Conservation (phyloP, 169 alveolate species). For the Plasmodium chabaudi region DNA sequence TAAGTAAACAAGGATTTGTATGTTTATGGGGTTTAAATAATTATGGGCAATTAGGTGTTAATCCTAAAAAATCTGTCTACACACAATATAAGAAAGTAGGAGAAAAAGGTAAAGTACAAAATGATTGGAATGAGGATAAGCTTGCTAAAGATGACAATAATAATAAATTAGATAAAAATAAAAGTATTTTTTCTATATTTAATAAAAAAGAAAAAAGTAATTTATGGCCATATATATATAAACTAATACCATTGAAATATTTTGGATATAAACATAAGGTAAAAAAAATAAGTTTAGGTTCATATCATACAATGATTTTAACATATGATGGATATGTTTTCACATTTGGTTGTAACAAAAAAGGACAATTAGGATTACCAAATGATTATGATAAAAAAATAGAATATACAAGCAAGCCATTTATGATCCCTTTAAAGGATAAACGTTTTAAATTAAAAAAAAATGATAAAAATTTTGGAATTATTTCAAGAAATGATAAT, state of each 20-base stretch:
- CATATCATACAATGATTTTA: constrained; percentile 45
- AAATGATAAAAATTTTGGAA: not conserved
- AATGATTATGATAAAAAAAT: constrained; percentile 34
- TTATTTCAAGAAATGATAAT: constrained; percentile 1
- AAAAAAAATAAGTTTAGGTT: constrained; percentile 52
- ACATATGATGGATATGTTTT: constrained; percentile 52
- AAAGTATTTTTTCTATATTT: not conserved
- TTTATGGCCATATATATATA: constrained; percentile 48
- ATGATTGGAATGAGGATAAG: not conserved
- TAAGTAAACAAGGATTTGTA: constrained; percentile 51
- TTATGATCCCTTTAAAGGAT: constrained; percentile 15
- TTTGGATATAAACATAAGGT: constrained; percentile 60
- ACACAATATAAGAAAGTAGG: constrained; percentile 27
- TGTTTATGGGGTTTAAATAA: constrained; percentile 63
- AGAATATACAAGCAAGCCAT: constrained; percentile 63
- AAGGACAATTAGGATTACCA: constrained; percentile 35
- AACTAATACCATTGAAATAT: constrained; percentile 34
- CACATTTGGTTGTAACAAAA: constrained; percentile 68
- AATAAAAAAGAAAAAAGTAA: constrained; percentile 7
- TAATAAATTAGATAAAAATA: not conserved
- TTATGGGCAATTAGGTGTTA: constrained; percentile 52
- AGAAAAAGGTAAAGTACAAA: not conserved
- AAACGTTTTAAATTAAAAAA: not conserved
- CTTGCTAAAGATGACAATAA: not conserved
- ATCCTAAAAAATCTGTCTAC: constrained; percentile 37